Percentiles rank a stretch among this genome's conserved stretches.
These are phyloP conservation scores for Phytophthora syringae DNA, from an alignment of 352 stramenopile species.

Conservation along the genomic window DNA sequence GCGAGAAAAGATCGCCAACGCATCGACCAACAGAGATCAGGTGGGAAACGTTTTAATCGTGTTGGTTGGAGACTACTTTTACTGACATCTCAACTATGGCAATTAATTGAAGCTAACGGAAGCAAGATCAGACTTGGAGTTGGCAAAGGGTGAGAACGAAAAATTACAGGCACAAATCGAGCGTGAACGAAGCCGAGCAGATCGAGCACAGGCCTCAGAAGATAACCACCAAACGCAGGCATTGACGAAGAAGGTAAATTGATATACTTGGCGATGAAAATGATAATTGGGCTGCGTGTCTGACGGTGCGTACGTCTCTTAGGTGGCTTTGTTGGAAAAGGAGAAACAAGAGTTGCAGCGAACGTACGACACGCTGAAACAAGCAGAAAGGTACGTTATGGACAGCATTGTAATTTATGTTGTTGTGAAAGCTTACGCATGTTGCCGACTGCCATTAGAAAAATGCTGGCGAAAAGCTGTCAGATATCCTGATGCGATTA, in stretches of 20 bases:
- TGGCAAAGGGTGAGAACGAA: conserved; percentile 54
- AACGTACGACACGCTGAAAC: conserved; percentile 42
- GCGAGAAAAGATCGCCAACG: conserved; percentile 70
- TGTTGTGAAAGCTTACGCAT: conserved; percentile 11
- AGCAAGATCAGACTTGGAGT: conserved; percentile 58
- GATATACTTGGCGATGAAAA: background rate
- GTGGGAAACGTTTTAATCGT: conserved; percentile 26
- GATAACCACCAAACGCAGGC: conserved; percentile 44
- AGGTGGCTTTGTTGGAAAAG: conserved; percentile 47
- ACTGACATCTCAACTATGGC: conserved; percentile 8
- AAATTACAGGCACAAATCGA: conserved; percentile 58
- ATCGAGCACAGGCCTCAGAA: conserved; percentile 31
- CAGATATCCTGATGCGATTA: conserved; percentile 37
- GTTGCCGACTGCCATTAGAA: conserved; percentile 31
- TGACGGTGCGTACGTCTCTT: conserved; percentile 1
- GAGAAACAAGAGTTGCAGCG: conserved; percentile 47
- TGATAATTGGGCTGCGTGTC: background rate
- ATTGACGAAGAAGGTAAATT: conserved; percentile 50
- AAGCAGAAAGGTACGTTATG: conserved; percentile 39
- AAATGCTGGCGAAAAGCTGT: conserved; percentile 42
- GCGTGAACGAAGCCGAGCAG: conserved; percentile 40
- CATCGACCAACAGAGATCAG: conserved; percentile 73
- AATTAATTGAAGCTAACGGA: conserved; percentile 52
- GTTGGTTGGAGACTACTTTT: background rate
- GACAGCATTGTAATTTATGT: background rate